Base-by-base conservation (phyloP, 1,284 basidiomycete genomes). In the Ganoderma lingzhi region DNA sequence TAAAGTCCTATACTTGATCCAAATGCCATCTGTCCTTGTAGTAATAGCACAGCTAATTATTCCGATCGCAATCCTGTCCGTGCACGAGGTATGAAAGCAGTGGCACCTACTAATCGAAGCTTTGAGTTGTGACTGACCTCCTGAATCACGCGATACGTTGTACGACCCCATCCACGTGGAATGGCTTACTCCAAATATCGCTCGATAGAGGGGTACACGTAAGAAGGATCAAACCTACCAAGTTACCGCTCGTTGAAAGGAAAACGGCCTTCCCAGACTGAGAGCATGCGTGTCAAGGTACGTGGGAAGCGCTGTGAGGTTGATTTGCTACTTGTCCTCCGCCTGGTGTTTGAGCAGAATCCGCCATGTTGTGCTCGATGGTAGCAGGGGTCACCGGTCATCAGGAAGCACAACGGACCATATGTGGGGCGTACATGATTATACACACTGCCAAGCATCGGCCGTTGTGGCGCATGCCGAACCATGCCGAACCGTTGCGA, bases 381-480 rank as follows among this genome's bases (percentile, higher is more conserved):
- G 53, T 10, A 55, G 30, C 53, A 32, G 10, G 53, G 53, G 14
- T 17, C 12, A 30, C 6, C 53, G 23, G 23, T 23, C 23, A 23
- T 23, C 23, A 55, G 28, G 23, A n/a, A 32, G 15, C 53, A 32
- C 28, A 32, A 28, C 5, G 53, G 28, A 14, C 53, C 23, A 58
- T 58, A 17, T 58, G 10, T 23, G 23, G 6, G 45, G 10, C 45
- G 8, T 48, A 23, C n/a, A 48, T 23, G 45, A 23, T 23, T n/a
- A 48, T 23, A 6, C 45, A 23, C n/a, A 48, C 32, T 37, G 56
- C 56, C 56, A 58, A 58, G 56, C 56, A n/a, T 32, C 19, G 14
- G 32, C 53, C 61, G 3, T 45, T 8, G 61, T 62, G 61, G 61
- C 42, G 41, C 41, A n/a, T 42, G 61, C 61, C 61, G 61, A 62